Conservation (phyloP, 169 alveolate genomes). For the Babesia bigemina region DNA sequence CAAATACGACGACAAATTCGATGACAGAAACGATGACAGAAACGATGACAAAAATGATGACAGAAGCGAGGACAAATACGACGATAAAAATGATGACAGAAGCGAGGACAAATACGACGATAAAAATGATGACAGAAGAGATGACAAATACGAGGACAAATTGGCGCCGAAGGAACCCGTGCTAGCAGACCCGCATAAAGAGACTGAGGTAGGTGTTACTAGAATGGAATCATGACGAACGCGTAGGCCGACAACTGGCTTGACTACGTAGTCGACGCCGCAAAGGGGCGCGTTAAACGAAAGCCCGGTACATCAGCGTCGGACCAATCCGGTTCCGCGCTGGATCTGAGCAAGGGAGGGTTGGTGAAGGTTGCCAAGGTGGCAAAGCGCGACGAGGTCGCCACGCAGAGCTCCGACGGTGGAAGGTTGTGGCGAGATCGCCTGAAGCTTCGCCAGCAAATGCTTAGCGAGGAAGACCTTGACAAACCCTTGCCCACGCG, state of each 20-base stretch:
- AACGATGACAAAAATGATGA: no score
- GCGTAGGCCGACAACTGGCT: slow-evolving; percentile 4
- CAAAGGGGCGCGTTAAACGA: slow-evolving; percentile 9
- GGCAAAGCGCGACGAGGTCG: neutral
- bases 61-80: no score
- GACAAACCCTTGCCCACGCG: slow-evolving; percentile 11
- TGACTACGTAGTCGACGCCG: slow-evolving; percentile 8
- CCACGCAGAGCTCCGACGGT: neutral
- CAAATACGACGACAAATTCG: no score
- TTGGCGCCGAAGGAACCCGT: no score
- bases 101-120: no score
- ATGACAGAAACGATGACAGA: no score
- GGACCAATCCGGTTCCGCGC: neutral
- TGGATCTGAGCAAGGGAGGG: slow-evolving; percentile 22
- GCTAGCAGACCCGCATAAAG: no score
- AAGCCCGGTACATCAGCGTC: neutral
- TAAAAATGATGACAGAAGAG: no score
- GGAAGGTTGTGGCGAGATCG: slow-evolving; percentile 22
- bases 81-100: no score
- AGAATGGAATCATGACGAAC: no score
- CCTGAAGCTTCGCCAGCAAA: neutral
- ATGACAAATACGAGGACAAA: no score
- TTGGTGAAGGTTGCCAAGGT: slow-evolving; percentile 14
- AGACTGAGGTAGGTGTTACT: no score
- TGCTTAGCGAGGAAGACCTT: neutral